phyloP scores from a whole-genome alignment of 2,329 filamentous ascomycete species.

The Alternaria atra region DNA sequence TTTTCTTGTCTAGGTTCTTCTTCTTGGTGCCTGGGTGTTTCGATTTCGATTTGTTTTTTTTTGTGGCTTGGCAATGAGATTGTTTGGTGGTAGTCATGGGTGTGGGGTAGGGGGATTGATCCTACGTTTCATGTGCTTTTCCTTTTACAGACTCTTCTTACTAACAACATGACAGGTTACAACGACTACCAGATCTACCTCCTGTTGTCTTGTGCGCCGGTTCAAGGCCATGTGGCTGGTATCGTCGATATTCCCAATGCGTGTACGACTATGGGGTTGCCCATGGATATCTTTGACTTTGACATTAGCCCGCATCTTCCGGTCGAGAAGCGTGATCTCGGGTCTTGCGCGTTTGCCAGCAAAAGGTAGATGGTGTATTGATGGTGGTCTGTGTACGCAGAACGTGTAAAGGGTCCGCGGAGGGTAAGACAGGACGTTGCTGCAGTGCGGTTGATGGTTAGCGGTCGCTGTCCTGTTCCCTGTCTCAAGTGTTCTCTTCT shows the following conservation, averaged over 20 bases:
- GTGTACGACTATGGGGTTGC: constrained; percentile 86
- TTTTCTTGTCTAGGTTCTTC: not conserved
- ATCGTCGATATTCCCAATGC: constrained; percentile 90
- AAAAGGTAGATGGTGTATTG: constrained; percentile 19
- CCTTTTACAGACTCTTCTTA: not conserved
- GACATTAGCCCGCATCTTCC: constrained; percentile 77
- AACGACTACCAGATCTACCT: constrained; percentile 84
- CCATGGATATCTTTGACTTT: constrained; percentile 95
- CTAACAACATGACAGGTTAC: constrained; percentile 54
- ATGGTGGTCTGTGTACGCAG: not conserved
- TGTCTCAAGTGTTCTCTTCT: not conserved
- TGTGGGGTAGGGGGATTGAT: not conserved
- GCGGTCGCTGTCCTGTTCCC: not conserved
- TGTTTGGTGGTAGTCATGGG: not conserved
- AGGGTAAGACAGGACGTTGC: not conserved
- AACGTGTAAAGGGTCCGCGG: not conserved
- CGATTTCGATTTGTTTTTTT: not conserved
- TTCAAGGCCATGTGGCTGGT: constrained; percentile 88
- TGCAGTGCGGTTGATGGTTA: not conserved
- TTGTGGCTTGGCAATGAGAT: not conserved
- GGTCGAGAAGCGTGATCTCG: constrained; percentile 72
- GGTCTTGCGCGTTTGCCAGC: constrained; percentile 71
- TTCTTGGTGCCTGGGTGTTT: not conserved
- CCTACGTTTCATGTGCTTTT: not conserved
- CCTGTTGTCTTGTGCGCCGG: constrained; percentile 82